Base-by-base conservation (phyloP, 495 filamentous ascomycete genomes). In the Penicillium alfredii region DNA sequence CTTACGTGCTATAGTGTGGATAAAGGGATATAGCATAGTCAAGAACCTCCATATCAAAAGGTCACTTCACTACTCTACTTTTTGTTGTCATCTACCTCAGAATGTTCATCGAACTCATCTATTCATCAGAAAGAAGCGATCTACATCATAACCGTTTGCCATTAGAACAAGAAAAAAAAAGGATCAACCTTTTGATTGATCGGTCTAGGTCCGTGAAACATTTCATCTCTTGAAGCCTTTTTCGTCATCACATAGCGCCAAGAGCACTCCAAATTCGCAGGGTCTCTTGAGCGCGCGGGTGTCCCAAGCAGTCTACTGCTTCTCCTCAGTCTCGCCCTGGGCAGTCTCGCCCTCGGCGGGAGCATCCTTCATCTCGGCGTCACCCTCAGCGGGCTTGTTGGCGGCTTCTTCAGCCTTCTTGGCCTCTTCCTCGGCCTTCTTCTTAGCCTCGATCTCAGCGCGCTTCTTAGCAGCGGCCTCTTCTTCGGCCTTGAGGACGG, bases 401-500 rank as follows among this genome's bases (percentile, higher is more conserved):
- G 57, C 53, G 25, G 55, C 60, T 39, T 72, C 72, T 16, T 61
- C 60, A 20, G 67, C 68, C 62, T 71, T 72, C 58, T 72, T 69
- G 33, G 60, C 58, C 31, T 70, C 71, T 38, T 74, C 69, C 38
- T 73, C 69, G 5, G 64, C 69, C 42, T 66, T 66, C 55, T 74
- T 73, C 69, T 72, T 73, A 37, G 73, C 67, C 18, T 80, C 84
- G 49, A 84, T 70, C 55, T 83, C 82, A 33, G 78, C 79, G 34
- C 80, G 80, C 71, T 89, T 90, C 62, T 81, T 80, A 5, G 86
- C 83, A 39, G 80, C 79, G 37, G 82, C 84, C 53, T 93, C 88
- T 50, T 96, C 86, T 42, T 87, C 74, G 26, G 72, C 78, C 52
- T 84, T 80, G 51, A 77, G 77, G 15, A 83, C 53, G 6, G 81